Percentiles rank a stretch among this genome's conserved stretches.
phyloP scores from a whole-genome alignment of 495 filamentous ascomycete genomes.

The Penicillium mononematosum region DNA sequence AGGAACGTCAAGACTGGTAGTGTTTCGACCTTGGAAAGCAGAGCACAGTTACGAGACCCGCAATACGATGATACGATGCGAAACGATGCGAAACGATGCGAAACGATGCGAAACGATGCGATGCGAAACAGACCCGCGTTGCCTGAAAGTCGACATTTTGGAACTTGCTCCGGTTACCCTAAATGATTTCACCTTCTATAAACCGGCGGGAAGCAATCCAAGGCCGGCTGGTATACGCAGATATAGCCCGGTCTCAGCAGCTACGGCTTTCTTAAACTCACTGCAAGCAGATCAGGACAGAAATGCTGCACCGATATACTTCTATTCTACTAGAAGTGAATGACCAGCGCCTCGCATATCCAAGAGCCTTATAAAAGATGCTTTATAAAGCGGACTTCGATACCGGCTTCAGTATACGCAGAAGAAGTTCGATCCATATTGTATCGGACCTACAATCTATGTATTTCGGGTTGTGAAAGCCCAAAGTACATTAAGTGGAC shows the following conservation, averaged over 20 bases:
- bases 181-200: not conserved
- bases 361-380: not conserved
- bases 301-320: not conserved
- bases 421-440: not conserved
- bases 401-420: not conserved
- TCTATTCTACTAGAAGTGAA: not conserved
- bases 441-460: not conserved
- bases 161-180: not conserved
- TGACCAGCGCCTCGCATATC: not conserved
- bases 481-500: not conserved
- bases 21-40: too few species aligned
- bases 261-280: not conserved
- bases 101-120: too few species aligned
- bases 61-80: too few species aligned
- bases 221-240: not conserved
- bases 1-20: not conserved
- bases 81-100: too few species aligned
- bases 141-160: not conserved
- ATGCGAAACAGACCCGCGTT: too few species aligned
- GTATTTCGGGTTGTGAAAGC: not conserved
- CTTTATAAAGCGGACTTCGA: not conserved
- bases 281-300: not conserved
- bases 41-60: too few species aligned
- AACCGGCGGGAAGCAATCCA: not conserved
- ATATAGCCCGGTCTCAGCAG: not conserved